Percentiles rank a stretch among this genome's conserved stretches.
These are phyloP conservation scores for Pyrenophora teres DNA, from an alignment of 2,329 filamentous ascomycete species.

Conservation along the genomic window DNA sequence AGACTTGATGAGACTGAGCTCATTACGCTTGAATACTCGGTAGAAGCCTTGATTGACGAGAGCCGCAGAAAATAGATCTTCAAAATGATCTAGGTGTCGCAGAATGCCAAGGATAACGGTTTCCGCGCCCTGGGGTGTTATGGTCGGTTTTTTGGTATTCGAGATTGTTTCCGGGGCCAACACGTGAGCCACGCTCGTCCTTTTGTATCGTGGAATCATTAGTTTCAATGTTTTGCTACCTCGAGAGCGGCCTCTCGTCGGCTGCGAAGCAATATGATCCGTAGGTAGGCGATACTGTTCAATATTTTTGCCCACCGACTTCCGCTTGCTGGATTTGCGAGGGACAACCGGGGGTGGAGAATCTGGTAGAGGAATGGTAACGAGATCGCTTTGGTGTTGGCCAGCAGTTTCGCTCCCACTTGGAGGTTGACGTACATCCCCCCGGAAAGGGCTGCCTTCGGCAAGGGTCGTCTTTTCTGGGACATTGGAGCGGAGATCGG, in stretches of 20 bases:
- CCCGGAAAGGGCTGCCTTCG: conserved; percentile 30
- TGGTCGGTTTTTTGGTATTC: conserved; percentile 31
- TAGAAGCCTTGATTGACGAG: conserved; percentile 62
- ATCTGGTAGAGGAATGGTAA: conserved; percentile 7
- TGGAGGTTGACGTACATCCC: conserved; percentile 20
- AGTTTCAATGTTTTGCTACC: conserved; percentile 30
- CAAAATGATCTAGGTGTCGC: conserved; percentile 53
- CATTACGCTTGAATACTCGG: conserved; percentile 61
- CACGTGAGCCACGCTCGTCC: conserved; percentile 27
- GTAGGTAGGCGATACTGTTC: conserved; percentile 33
- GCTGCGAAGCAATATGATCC: conserved; percentile 40
- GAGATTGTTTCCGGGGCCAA: conserved; percentile 25
- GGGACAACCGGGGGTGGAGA: conserved; percentile 45
- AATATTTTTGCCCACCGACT: conserved; percentile 29
- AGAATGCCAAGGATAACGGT: conserved; percentile 60
- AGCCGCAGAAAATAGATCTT: conserved; percentile 61
- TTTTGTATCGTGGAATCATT: conserved; percentile 29
- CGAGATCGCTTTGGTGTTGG: conserved; percentile 16
- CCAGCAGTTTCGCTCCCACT: conserved; percentile 7
- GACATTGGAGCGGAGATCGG: conserved; percentile 47
- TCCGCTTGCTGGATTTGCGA: conserved; percentile 50
- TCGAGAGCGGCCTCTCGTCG: conserved; percentile 24
- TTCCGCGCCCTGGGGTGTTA: conserved; percentile 53
- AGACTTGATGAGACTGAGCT: conserved; percentile 58
- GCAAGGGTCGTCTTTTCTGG: conserved; percentile 26